These are phyloP conservation scores for Hypoxylon subgilvum DNA, from an alignment of 495 filamentous ascomycete genomes.

Conservation along the genomic window DNA sequence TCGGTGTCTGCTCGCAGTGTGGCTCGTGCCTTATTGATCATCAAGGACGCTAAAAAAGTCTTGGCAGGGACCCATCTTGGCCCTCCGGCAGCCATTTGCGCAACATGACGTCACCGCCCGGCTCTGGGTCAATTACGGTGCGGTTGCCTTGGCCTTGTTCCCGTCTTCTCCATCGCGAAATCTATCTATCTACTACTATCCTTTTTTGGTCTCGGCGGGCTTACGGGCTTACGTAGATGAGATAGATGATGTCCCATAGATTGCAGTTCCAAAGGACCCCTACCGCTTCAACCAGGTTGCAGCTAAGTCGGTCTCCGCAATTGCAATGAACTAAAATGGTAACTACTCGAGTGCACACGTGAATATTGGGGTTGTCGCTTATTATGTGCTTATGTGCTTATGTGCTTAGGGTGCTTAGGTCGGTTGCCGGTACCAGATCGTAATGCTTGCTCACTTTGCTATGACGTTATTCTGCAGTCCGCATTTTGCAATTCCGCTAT, in stretches of 20 bases:
- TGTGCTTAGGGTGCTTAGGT: too few relatives aligned
- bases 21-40: slow-evolving; percentile 19
- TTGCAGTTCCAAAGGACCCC: slow-evolving; percentile 19
- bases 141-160: not conserved
- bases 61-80: slow-evolving; percentile 44
- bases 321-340: slow-evolving; percentile 26
- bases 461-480: slow-evolving; percentile 35
- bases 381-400: too few relatives aligned
- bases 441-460: slow-evolving; percentile 31
- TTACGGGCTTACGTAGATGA: slow-evolving; percentile 28
- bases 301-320: too few relatives aligned
- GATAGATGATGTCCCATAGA: too few relatives aligned
- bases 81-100: slow-evolving; percentile 17
- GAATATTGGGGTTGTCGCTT: slow-evolving; percentile 21
- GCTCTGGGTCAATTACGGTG: slow-evolving; percentile 2
- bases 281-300: too few relatives aligned
- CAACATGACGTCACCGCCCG: slow-evolving; percentile 28
- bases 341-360: slow-evolving; percentile 31
- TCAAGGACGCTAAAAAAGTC: slow-evolving; percentile 16
- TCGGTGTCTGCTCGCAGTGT: slow-evolving; percentile 18
- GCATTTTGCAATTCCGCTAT: slow-evolving; percentile 23
- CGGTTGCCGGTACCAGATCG: too few relatives aligned
- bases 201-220: too few relatives aligned
- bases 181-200: slow-evolving; percentile 6
- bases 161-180: slow-evolving; percentile 2